Evolutionary conservation across 352 stramenopile species (phyloP).

Genomic region (Blastocystis sp.): DNA sequence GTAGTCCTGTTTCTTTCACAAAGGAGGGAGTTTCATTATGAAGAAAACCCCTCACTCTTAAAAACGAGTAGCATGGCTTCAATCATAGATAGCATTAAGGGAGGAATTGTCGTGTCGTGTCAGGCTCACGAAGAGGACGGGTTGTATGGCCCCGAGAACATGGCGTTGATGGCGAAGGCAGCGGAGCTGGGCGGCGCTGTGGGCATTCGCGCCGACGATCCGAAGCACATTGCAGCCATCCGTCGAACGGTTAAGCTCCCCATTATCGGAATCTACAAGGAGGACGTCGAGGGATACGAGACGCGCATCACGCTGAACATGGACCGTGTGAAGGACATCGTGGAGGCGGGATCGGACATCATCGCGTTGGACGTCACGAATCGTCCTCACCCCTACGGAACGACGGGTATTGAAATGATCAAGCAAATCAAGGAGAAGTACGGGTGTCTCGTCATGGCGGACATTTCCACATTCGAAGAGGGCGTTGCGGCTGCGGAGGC

Average conservation of each 20-base stretch:
- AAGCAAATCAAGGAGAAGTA: constrained; percentile 74
- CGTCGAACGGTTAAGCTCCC: constrained; percentile 60
- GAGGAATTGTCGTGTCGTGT: constrained; percentile 72
- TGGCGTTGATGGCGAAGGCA: constrained; percentile 74
- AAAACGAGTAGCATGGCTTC: too few relatives aligned
- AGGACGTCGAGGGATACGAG: constrained; percentile 69
- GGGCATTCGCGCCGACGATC: constrained; percentile 71
- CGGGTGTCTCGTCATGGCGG: constrained; percentile 67
- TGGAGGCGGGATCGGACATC: constrained; percentile 58
- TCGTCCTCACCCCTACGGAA: constrained; percentile 70
- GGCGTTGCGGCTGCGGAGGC: constrained; percentile 65
- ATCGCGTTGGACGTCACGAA: constrained; percentile 70
- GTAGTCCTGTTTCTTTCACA: too few relatives aligned
- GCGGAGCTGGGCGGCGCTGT: constrained; percentile 66
- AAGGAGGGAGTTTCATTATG: too few relatives aligned
- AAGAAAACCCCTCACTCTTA: too few relatives aligned
- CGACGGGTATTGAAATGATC: constrained; percentile 72
- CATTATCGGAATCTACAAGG: constrained; percentile 74
- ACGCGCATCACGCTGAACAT: constrained; percentile 74
- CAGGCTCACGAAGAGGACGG: constrained; percentile 72
- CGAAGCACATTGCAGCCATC: constrained; percentile 73
- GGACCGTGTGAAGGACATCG: constrained; percentile 58
- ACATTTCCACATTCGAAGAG: constrained; percentile 74
- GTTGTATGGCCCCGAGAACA: constrained; percentile 71
- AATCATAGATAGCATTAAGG: constrained; percentile 67